These are phyloP conservation scores for Papiliotrema flavescens DNA, from an alignment of 1,284 basidiomycete genomes.

Conservation along the genomic window DNA sequence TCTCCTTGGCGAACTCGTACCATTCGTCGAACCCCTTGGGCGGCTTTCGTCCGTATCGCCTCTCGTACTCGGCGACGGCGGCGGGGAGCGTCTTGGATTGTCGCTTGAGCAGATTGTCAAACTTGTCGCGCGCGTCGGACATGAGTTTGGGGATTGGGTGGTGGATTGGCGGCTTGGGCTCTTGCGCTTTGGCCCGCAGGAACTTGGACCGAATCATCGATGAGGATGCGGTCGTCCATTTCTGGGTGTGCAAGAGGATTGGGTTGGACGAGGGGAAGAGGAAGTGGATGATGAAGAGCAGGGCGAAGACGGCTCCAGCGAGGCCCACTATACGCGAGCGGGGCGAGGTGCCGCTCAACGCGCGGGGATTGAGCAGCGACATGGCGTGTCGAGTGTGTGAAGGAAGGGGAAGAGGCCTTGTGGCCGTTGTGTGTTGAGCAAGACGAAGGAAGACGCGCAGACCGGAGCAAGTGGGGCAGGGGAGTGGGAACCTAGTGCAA, in stretches of 20 bases:
- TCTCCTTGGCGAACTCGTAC: slow-evolving; percentile 74
- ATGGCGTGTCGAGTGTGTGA: background rate
- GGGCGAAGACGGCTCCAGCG: slow-evolving; percentile 20
- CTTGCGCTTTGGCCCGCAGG: slow-evolving; percentile 38
- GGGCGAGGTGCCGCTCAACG: slow-evolving; percentile 18
- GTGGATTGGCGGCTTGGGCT: slow-evolving; percentile 46
- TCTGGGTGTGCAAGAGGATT: slow-evolving; percentile 29
- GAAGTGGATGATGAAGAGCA: slow-evolving; percentile 37
- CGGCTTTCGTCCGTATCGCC: slow-evolving; percentile 71
- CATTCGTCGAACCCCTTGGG: slow-evolving; percentile 85
- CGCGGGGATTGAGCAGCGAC: background rate
- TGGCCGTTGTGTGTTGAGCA: background rate
- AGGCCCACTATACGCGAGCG: slow-evolving; percentile 23
- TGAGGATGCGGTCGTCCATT: slow-evolving; percentile 47
- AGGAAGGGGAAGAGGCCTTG: background rate
- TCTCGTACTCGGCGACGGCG: slow-evolving; percentile 73
- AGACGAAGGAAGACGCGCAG: background rate
- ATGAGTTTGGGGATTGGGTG: slow-evolving; percentile 83
- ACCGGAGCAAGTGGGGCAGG: background rate
- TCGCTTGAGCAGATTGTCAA: slow-evolving; percentile 60
- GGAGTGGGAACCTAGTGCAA: too few relatives aligned
- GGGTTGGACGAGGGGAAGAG: slow-evolving; percentile 30
- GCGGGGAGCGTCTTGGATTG: slow-evolving; percentile 72
- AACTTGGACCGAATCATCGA: slow-evolving; percentile 47
- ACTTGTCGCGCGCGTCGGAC: slow-evolving; percentile 67